Evolutionary conservation across 441 rosid species (phyloP).

Genomic region (Euphorbia schlechtendalii): DNA sequence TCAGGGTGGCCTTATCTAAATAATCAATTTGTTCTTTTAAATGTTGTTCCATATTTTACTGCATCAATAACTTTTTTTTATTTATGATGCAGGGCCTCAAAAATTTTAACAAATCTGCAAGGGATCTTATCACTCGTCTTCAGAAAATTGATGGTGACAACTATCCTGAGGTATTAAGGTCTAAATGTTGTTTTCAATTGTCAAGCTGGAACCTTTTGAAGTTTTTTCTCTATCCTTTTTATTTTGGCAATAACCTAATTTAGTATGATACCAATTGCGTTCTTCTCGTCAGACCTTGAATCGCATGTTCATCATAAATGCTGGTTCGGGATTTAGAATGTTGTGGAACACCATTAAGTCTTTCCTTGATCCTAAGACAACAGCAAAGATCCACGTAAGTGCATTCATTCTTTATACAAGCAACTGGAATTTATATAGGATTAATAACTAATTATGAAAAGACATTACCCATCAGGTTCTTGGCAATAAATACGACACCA

Average conservation of each 20-base stretch:
- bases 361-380: conserved; percentile 91
- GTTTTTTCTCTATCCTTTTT: not conserved
- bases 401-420: conserved; percentile 9
- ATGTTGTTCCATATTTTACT: not conserved
- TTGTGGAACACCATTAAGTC: conserved; percentile 85
- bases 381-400: conserved; percentile 82
- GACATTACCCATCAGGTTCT: conserved; percentile 50
- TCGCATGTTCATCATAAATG: conserved; percentile 93
- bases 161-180: conserved; percentile 68
- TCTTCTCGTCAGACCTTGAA: conserved; percentile 57
- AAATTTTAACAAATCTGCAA: conserved; percentile 73
- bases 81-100: conserved; percentile 59
- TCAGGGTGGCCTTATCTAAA: not conserved
- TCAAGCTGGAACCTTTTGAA: not conserved
- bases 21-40: not conserved
- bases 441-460: conserved; percentile 17
- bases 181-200: conserved; percentile 5
- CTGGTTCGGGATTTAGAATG: conserved; percentile 94
- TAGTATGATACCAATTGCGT: conserved; percentile 9
- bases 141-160: conserved; percentile 85
- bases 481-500: conserved; percentile 81
- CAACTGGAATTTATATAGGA: conserved; percentile 4
- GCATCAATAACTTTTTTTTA: not conserved
- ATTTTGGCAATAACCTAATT: not conserved
- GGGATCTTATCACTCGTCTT: conserved; percentile 71